A percentile compares a stretch with the other conserved stretches of the same genome.
Evolutionary conservation across 2,329 filamentous ascomycete species (phyloP).

Genomic region (Phaeosphaeriaceae sp.): DNA sequence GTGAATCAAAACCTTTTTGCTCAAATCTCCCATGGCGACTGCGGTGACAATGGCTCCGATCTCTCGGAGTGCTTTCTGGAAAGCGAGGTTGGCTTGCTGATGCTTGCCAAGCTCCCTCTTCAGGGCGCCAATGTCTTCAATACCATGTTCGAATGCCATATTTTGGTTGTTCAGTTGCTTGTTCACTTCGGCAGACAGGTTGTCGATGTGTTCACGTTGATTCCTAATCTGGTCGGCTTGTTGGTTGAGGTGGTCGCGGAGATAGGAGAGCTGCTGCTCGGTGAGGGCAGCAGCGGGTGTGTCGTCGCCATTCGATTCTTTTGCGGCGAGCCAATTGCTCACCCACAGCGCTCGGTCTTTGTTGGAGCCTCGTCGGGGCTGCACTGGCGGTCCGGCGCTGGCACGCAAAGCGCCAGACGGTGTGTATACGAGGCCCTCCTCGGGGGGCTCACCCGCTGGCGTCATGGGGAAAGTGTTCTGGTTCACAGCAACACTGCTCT

Average conservation of each 20-base stretch:
- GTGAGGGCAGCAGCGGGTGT: constrained; percentile 66
- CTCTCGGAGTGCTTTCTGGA: constrained; percentile 95
- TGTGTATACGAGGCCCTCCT: constrained; percentile 63
- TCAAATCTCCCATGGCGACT: constrained; percentile 92
- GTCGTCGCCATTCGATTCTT: constrained; percentile 59
- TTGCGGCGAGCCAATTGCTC: constrained; percentile 63
- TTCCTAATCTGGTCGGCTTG: constrained; percentile 91
- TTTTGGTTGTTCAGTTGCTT: constrained; percentile 87
- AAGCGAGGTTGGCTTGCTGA: constrained; percentile 96
- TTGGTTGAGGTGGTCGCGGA: constrained; percentile 90
- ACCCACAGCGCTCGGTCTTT: constrained; percentile 54
- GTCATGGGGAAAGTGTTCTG: constrained; percentile 74
- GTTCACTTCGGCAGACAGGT: constrained; percentile 83
- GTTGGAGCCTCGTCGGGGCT: constrained; percentile 39
- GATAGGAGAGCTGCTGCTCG: constrained; percentile 82
- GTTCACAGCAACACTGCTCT: constrained; percentile 68
- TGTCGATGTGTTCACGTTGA: constrained; percentile 84
- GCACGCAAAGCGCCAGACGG: constrained; percentile 47
- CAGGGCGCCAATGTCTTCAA: constrained; percentile 88
- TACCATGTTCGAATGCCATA: constrained; percentile 75
- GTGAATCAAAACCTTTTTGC: constrained; percentile 96
- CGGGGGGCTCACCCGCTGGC: constrained; percentile 70
- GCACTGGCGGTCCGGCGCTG: constrained; percentile 35
- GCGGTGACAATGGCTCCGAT: constrained; percentile 98
- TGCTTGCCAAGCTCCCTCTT: constrained; percentile 96